These are phyloP conservation scores for Ogataea trehaloabstinens DNA, from an alignment of 805 yeast species.

Conservation along the genomic window DNA sequence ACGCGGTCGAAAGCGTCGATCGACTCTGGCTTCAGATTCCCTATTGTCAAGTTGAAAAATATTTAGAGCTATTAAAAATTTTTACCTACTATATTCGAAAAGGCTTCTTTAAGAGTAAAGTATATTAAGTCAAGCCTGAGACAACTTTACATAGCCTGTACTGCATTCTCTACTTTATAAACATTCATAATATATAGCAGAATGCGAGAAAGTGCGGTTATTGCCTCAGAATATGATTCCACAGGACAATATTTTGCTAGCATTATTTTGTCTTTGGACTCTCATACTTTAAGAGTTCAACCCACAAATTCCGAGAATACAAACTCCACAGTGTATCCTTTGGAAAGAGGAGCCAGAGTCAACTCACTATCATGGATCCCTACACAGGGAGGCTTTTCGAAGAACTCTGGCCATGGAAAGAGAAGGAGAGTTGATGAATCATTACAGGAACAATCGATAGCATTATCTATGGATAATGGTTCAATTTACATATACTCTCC, in stretches of 20 bases:
- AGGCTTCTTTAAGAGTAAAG: too few relatives aligned
- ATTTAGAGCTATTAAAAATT: too few relatives aligned
- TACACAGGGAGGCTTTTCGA: constrained; percentile 4
- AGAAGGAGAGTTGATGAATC: constrained; percentile 21
- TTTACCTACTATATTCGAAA: too few relatives aligned
- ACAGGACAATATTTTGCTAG: constrained; percentile 62
- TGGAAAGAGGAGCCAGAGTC: constrained; percentile 50
- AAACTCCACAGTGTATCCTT: constrained; percentile 40
- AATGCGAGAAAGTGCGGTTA: background rate
- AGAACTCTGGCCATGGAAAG: constrained; percentile 18
- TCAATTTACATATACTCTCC: constrained; percentile 67
- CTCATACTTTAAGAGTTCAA: constrained; percentile 66
- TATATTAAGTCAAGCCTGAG: too few relatives aligned
- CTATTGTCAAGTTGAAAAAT: too few relatives aligned
- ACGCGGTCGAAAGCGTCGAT: too few relatives aligned
- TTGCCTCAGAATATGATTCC: constrained; percentile 54
- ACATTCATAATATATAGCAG: too few relatives aligned
- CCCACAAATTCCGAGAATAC: constrained; percentile 37
- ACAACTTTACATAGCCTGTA: too few relatives aligned
- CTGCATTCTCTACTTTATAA: too few relatives aligned
- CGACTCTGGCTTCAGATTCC: too few relatives aligned
- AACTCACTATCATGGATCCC: constrained; percentile 55
- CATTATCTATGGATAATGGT: constrained; percentile 68
- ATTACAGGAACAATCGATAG: constrained; percentile 46
- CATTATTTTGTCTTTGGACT: constrained; percentile 64